Conservation (phyloP, 2,329 filamentous ascomycete genomes). For the Aureobasidium pullulans region DNA sequence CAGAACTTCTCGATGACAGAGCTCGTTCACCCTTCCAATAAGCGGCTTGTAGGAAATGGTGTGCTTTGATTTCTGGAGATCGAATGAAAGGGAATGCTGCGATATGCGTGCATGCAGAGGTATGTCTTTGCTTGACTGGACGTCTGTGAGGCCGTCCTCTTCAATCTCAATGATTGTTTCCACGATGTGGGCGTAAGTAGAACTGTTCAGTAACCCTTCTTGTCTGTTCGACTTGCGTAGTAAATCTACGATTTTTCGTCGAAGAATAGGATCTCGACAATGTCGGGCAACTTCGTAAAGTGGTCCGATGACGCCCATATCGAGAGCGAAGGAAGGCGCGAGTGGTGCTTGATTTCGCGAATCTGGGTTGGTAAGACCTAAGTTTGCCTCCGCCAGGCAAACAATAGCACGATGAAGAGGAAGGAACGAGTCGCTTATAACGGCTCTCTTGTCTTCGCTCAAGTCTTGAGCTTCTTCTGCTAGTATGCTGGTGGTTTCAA, state of each 20-base stretch:
- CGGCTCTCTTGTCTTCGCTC: background rate
- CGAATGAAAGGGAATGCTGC: background rate
- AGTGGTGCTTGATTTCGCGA: background rate
- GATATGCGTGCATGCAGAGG: background rate
- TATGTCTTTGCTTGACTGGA: background rate
- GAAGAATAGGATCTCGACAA: conserved; percentile 20
- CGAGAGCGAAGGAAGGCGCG: conserved; percentile 19
- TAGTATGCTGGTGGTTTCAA: background rate
- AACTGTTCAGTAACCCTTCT: conserved; percentile 19
- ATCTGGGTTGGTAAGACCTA: background rate
- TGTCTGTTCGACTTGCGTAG: conserved; percentile 16
- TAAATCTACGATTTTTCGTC: conserved; percentile 18
- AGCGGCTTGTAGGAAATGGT: background rate
- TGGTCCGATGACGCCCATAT: conserved; percentile 22
- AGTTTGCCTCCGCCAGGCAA: background rate
- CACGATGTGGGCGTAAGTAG: conserved; percentile 20
- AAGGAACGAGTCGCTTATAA: background rate
- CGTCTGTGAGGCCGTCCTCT: background rate
- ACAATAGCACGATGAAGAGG: background rate
- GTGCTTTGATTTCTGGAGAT: background rate
- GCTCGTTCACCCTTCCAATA: background rate
- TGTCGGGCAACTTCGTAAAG: conserved; percentile 21
- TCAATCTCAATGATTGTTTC: conserved; percentile 27
- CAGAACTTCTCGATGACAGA: background rate
- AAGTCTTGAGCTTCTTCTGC: background rate